phyloP scores from a whole-genome alignment of 1,139 yeast species.

The Debaryomyces fabryi region DNA sequence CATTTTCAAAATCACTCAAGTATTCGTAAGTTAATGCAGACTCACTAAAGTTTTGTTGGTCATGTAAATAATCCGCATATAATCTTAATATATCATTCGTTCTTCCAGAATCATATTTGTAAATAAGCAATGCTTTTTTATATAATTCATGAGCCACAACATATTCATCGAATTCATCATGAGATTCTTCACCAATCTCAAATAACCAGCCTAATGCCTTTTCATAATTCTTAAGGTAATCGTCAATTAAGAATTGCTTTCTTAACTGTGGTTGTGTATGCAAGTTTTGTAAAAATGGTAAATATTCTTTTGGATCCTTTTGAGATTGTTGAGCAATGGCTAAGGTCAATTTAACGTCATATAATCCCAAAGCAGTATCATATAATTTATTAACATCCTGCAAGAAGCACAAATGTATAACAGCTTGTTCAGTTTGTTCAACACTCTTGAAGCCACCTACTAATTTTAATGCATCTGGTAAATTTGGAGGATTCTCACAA shows the following conservation, averaged over 20 bases:
- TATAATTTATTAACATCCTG: conserved; percentile 87
- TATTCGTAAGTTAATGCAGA: conserved; percentile 82
- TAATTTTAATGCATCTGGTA: conserved; percentile 69
- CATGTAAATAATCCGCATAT: conserved; percentile 65
- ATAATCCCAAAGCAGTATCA: conserved; percentile 77
- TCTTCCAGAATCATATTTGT: conserved; percentile 58
- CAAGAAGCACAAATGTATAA: conserved; percentile 85
- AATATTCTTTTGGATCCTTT: conserved; percentile 95
- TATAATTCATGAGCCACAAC: conserved; percentile 76
- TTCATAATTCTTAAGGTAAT: conserved; percentile 64
- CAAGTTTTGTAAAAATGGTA: conserved; percentile 85
- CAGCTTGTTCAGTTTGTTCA: conserved; percentile 60
- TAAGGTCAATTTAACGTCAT: conserved; percentile 79
- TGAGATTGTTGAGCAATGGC: conserved; percentile 94
- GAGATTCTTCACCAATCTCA: conserved; percentile 50
- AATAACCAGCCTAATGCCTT: conserved; percentile 72
- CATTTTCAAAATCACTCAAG: conserved; percentile 56
- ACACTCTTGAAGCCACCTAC: conserved; percentile 52
- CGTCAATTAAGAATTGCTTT: conserved; percentile 77
- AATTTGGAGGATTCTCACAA: conserved; percentile 85
- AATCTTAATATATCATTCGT: conserved; percentile 56
- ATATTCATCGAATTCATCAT: conserved; percentile 67
- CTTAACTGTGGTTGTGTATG: conserved; percentile 69
- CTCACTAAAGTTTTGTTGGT: conserved; percentile 59
- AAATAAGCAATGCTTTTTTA: conserved; percentile 65